phyloP scores from a whole-genome alignment of 345 rosid genomes.

The Brassica cretica region DNA sequence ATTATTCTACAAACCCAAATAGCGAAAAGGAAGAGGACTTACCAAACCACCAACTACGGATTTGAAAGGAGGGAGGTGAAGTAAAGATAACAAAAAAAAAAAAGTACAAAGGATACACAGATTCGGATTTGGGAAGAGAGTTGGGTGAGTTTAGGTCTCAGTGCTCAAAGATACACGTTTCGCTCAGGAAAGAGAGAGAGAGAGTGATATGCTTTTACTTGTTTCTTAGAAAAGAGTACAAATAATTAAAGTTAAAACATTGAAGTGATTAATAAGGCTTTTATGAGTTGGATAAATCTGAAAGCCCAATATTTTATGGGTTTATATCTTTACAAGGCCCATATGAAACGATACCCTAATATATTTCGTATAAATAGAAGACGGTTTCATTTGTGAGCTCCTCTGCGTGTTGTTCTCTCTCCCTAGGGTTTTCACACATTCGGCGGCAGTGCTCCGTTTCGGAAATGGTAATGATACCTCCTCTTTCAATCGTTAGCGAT shows the following conservation, averaged over 20 bases:
- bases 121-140: neutral
- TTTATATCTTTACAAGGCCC: neutral
- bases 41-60: neutral
- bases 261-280: neutral
- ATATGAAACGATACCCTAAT: neutral
- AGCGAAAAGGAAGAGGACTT: neutral
- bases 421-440: neutral
- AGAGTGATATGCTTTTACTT: neutral
- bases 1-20: neutral
- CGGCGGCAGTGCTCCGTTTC: neutral
- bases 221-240: too few relatives aligned
- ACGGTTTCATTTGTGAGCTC: neutral
- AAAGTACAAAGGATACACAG: neutral
- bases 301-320: neutral
- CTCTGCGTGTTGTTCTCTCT: neutral
- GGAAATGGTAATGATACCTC: neutral
- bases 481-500: neutral
- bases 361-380: neutral
- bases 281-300: neutral
- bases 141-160: neutral
- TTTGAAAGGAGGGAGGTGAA: neutral
- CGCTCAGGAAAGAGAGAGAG: neutral
- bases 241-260: too few relatives aligned
- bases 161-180: constrained; percentile 2
- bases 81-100: neutral